These are phyloP conservation scores for Eucalyptus camaldulensis DNA, from an alignment of 345 rosid species.

Conservation along the genomic window DNA sequence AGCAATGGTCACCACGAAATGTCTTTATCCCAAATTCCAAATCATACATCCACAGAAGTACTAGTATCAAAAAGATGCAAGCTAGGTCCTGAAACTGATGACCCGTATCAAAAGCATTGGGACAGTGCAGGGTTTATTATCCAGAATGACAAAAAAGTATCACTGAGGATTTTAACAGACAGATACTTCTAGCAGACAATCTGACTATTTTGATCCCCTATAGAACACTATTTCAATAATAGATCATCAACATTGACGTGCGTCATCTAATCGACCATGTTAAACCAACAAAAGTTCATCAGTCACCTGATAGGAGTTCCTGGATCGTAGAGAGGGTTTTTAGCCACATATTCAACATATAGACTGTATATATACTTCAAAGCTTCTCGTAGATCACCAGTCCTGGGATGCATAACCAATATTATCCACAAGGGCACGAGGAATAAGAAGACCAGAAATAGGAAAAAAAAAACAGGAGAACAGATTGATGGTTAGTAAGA, in stretches of 20 bases:
- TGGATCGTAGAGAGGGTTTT: slow-evolving; percentile 70
- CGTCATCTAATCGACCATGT: slow-evolving; percentile 28
- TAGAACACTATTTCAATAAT: neutral
- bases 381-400: slow-evolving; percentile 78
- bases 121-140: neutral
- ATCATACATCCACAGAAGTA: neutral
- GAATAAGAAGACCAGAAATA: neutral
- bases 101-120: neutral
- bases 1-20: neutral
- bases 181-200: neutral
- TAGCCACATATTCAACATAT: slow-evolving; percentile 79
- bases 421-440: slow-evolving; percentile 36
- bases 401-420: slow-evolving; percentile 81
- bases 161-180: neutral
- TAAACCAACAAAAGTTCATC: neutral
- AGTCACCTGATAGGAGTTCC: slow-evolving; percentile 76
- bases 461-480: neutral
- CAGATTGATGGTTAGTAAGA: neutral
- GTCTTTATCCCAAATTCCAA: neutral
- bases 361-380: slow-evolving; percentile 78
- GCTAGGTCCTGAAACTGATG: neutral
- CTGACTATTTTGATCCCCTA: neutral
- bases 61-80: neutral
- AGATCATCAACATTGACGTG: neutral
- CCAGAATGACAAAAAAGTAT: neutral